These are phyloP conservation scores for Harringtonia aguacate DNA, from an alignment of 2,329 filamentous ascomycete genomes.

Conservation along the genomic window DNA sequence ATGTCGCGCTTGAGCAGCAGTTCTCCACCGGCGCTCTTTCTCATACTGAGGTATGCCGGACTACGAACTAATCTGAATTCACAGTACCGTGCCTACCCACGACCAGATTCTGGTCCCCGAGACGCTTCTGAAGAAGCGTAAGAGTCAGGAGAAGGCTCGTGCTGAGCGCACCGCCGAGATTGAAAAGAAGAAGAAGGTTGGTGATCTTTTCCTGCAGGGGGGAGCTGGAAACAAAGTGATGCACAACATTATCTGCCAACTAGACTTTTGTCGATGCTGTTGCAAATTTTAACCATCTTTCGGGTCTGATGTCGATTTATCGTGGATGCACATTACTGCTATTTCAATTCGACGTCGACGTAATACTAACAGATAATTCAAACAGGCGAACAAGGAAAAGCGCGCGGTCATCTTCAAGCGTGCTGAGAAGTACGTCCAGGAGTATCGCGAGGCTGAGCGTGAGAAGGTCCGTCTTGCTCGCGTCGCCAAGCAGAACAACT, in stretches of 20 bases:
- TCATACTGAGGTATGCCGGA: slow-evolving; percentile 54
- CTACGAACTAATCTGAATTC: slow-evolving; percentile 68
- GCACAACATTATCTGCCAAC: slow-evolving; percentile 77
- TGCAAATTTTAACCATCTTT: slow-evolving; percentile 96
- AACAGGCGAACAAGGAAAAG: slow-evolving; percentile 96
- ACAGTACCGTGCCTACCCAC: slow-evolving; percentile 81
- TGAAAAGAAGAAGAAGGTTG: slow-evolving; percentile 82
- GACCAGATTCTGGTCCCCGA: slow-evolving; percentile 96
- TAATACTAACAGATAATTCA: slow-evolving; percentile 13
- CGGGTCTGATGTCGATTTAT: slow-evolving; percentile 67
- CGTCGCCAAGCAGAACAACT: slow-evolving; percentile 82
- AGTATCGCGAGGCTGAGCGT: slow-evolving; percentile 96
- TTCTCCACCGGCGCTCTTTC: slow-evolving; percentile 79
- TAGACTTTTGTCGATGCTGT: slow-evolving; percentile 97
- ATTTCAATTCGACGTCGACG: neutral
- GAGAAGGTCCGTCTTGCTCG: slow-evolving; percentile 94
- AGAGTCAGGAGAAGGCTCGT: slow-evolving; percentile 98
- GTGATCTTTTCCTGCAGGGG: slow-evolving; percentile 20
- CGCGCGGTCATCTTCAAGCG: slow-evolving; percentile 98
- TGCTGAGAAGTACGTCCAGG: slow-evolving; percentile 98
- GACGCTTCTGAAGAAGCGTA: slow-evolving; percentile 99
- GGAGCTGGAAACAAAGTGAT: slow-evolving; percentile 47
- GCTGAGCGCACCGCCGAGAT: slow-evolving; percentile 72
- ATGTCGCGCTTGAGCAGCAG: slow-evolving; percentile 85
- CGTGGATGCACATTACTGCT: neutral